Evolutionary conservation across 306 rosid species (phyloP).

Genomic region (Vigna angularis): DNA sequence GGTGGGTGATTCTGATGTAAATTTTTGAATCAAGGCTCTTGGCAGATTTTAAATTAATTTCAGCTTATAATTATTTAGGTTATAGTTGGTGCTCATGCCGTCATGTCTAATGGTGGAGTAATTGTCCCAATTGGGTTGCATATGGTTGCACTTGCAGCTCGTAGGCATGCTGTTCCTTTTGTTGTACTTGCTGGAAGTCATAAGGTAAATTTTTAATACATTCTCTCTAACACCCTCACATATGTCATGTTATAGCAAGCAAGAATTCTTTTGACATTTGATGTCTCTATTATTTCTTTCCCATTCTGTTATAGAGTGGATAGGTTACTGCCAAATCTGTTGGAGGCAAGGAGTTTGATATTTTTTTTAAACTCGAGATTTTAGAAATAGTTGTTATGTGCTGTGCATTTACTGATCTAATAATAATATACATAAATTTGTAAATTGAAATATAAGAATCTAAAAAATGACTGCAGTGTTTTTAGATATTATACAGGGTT

Average conservation of each 20-base stretch:
- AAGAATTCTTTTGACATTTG: not conserved
- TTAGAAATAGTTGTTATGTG: not conserved
- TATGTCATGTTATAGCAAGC: slow-evolving; percentile 25
- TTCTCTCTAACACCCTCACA: slow-evolving; percentile 26
- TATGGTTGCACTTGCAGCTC: slow-evolving; percentile 99
- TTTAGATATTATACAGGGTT: slow-evolving; percentile 7
- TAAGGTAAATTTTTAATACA: slow-evolving; percentile 66
- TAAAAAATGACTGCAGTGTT: not conserved
- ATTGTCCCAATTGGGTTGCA: slow-evolving; percentile 92
- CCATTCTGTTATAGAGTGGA: slow-evolving; percentile 9
- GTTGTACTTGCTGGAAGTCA: slow-evolving; percentile 99
- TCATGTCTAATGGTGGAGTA: slow-evolving; percentile 99
- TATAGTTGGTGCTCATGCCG: slow-evolving; percentile 98
- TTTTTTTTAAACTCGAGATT: slow-evolving; percentile 5
- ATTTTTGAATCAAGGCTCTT: slow-evolving; percentile 13
- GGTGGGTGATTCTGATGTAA: slow-evolving; percentile 54
- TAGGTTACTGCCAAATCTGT: slow-evolving; percentile 12
- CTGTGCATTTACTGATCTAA: slow-evolving; percentile 17
- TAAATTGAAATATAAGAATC: not conserved
- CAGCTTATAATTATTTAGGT: slow-evolving; percentile 64
- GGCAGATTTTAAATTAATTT: slow-evolving; percentile 38
- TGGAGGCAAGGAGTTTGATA: not conserved
- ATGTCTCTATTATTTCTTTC: slow-evolving; percentile 16
- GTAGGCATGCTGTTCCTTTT: slow-evolving; percentile 97
- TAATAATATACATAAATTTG: not conserved